Evolutionary conservation across 306 rosid species (phyloP).

Genomic region (Trifolium pratense): DNA sequence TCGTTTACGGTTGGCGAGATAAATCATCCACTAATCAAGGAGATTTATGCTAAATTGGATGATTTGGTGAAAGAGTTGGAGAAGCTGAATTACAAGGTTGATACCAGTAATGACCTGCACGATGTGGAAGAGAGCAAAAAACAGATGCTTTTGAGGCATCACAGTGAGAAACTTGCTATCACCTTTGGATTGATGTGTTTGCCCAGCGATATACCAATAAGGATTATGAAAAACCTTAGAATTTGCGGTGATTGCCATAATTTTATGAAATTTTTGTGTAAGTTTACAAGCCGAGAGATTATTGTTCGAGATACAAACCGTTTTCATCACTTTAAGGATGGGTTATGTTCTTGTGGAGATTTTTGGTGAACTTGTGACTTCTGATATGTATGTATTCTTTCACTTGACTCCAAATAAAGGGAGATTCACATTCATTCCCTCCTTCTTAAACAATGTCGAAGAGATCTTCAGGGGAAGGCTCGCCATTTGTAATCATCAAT

Average conservation of each 20-base stretch:
- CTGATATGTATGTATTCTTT: neutral
- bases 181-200: slow-evolving; percentile 75
- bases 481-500: slow-evolving; percentile 6
- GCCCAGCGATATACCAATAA: slow-evolving; percentile 66
- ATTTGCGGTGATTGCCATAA: slow-evolving; percentile 92
- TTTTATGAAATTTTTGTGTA: slow-evolving; percentile 74
- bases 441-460: slow-evolving; percentile 21
- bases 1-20: slow-evolving; percentile 80
- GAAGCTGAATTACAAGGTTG: slow-evolving; percentile 63
- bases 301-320: slow-evolving; percentile 79
- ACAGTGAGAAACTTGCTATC: slow-evolving; percentile 86
- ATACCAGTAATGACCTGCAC: slow-evolving; percentile 68
- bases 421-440: slow-evolving; percentile 4
- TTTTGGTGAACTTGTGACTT: slow-evolving; percentile 64
- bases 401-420: neutral
- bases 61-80: slow-evolving; percentile 62
- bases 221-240: slow-evolving; percentile 91
- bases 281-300: slow-evolving; percentile 58
- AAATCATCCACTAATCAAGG: slow-evolving; percentile 62
- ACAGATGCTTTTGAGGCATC: slow-evolving; percentile 73
- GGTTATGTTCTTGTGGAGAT: slow-evolving; percentile 67
- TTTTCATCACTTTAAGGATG: slow-evolving; percentile 78
- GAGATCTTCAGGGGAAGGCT: slow-evolving; percentile 15
- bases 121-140: slow-evolving; percentile 71
- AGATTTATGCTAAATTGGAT: slow-evolving; percentile 66